Base-by-base conservation (phyloP, 148 eudicot species). In the Heliosperma pusillum region DNA sequence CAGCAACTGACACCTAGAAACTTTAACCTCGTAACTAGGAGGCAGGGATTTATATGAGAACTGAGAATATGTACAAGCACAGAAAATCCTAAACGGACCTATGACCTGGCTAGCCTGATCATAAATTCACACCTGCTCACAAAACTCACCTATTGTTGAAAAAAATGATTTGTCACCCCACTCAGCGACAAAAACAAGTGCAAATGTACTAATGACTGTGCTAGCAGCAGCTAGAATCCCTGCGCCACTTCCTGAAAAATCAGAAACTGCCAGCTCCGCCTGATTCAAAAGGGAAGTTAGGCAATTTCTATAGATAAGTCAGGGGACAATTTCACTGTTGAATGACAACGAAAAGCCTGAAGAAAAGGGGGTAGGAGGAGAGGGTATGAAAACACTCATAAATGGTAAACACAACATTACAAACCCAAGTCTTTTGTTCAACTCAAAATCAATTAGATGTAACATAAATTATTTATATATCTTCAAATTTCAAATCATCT, bases 81-180 rank as follows among this genome's bases (percentile, higher is more conserved):
- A 42, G 47, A 73, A 73, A 20, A 26, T 26, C 45, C 21, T n/a
- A 3, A 72, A 67, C 44, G 15, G 7, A 55, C 20, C 13, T 12
- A 74, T 22, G 52, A 45, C 33, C 20, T 29, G 22, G 22, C 67
- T 64, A 56, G 3, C 45, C 21, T 40, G 15, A 1, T 11, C 25
- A 20, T 64, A 15, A 4, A 20, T 15, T 62, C 56, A 45, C 13
- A 62, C 27, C n/a, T 67, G 22, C 22, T 12, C 30, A 69, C 11
- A 52, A 59, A 24, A 81, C 88, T 82, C 75, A 92, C 99, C 99
- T 74, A 95, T 88, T 55, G 99, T 95, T 69, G 99, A 95, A 85
- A 95, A 95, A 81, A 95, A 95, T 25, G 99, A 95, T 83, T 95
- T 95, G 82, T 95, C 99, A 57, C 99, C 99, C 99, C 97, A 96